These are phyloP conservation scores for Porcisia deanei DNA, from an alignment of 208 protist species.

Conservation along the genomic window DNA sequence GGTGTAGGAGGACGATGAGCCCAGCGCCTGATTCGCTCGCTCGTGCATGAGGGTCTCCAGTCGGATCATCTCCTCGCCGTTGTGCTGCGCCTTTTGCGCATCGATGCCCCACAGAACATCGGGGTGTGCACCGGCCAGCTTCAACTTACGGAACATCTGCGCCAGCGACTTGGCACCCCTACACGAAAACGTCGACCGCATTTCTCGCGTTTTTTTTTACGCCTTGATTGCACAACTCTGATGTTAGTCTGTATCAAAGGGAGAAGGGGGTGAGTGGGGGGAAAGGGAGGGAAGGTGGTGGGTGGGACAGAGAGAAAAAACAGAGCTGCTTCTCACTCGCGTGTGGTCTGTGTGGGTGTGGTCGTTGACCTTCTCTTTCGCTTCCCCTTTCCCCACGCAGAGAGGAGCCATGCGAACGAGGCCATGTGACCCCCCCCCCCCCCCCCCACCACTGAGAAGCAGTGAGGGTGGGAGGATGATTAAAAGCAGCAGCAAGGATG, in stretches of 20 bases:
- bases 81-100: constrained; percentile 86
- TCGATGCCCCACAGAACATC: constrained; percentile 86
- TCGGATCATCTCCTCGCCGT: constrained; percentile 85
- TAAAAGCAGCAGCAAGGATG: not conserved
- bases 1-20: not conserved
- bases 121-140: constrained; percentile 82
- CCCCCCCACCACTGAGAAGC: too few species aligned
- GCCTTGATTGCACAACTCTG: not conserved
- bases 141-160: constrained; percentile 87
- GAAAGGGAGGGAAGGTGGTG: not conserved
- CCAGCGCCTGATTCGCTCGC: constrained; percentile 21
- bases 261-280: not conserved
- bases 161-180: constrained; percentile 53
- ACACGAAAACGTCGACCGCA: constrained; percentile 26
- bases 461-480: not conserved
- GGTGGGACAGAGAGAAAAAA: too few species aligned
- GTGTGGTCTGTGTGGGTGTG: not conserved
- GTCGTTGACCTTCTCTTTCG: not conserved
- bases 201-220: not conserved
- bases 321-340: not conserved
- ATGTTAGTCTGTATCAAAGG: not conserved
- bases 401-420: not conserved
- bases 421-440: too few species aligned
- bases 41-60: constrained; percentile 82
- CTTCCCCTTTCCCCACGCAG: not conserved